These are phyloP conservation scores for Penicillium thymicola DNA, from an alignment of 2,329 filamentous ascomycete species.

Conservation along the genomic window DNA sequence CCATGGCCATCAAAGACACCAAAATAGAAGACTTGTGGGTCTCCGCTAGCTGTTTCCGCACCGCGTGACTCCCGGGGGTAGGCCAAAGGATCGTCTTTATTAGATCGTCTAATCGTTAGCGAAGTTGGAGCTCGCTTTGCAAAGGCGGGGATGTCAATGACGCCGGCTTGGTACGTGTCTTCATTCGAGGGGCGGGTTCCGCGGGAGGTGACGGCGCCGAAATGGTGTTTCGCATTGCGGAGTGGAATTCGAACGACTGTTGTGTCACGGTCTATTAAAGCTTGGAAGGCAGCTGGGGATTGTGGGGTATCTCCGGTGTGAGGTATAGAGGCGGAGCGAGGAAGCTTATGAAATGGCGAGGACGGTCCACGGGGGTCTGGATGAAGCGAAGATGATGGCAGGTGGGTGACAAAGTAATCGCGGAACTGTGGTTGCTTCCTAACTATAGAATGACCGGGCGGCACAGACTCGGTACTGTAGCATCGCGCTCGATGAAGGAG, in stretches of 20 bases:
- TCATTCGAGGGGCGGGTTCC: slow-evolving; percentile 89
- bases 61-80: slow-evolving; percentile 57
- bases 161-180: slow-evolving; percentile 89
- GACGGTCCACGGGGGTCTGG: slow-evolving; percentile 68
- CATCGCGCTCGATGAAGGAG: slow-evolving; percentile 28
- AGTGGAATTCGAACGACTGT: slow-evolving; percentile 94
- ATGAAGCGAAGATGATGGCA: slow-evolving; percentile 88
- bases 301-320: slow-evolving; percentile 56
- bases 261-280: slow-evolving; percentile 68
- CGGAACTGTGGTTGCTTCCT: slow-evolving; percentile 63
- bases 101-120: slow-evolving; percentile 43
- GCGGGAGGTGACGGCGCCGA: slow-evolving; percentile 73
- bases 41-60: slow-evolving; percentile 75
- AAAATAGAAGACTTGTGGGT: slow-evolving; percentile 97
- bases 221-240: slow-evolving; percentile 92
- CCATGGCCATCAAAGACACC: slow-evolving; percentile 95
- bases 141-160: slow-evolving; percentile 89
- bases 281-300: slow-evolving; percentile 57
- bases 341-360: slow-evolving; percentile 77
- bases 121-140: slow-evolving; percentile 74
- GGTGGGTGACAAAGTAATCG: slow-evolving; percentile 95
- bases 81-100: slow-evolving; percentile 26
- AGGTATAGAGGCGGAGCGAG: slow-evolving; percentile 77
- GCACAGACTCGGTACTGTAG: slow-evolving; percentile 22
- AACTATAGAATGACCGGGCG: slow-evolving; percentile 7